Evolutionary conservation across 257 asterid species (phyloP), one percentile per base, ranked within the genome.

Genomic region (Gynochthodes officinalis): DNA sequence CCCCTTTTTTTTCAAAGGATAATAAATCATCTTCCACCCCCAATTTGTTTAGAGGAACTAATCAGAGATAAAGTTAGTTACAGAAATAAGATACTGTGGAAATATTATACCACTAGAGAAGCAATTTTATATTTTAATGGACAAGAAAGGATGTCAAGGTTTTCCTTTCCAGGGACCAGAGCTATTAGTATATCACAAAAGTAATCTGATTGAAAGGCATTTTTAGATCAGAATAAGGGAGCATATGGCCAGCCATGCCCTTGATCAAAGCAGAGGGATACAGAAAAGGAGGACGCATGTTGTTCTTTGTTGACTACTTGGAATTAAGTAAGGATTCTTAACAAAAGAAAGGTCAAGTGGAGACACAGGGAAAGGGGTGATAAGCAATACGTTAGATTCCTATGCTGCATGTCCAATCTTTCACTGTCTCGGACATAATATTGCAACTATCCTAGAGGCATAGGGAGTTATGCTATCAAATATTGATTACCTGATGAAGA

Each of bases 191-290:
- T 21, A 64, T 30, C 67, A 67, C 42, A 74, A 67, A 74, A 74
- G 61, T 68, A 50, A 75, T 35, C 19, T 14, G 27, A 39, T 30
- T 59, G 33, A 74, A n/a, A 63, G 64, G 70, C 30, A 74, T 68
- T 60, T 70, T 73, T 72, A 40, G 65, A 62, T 25, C 18, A 76
- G 75, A 73, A 72, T 75, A 72, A 72, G 76, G 35, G 75, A 67
- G 78, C 84, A 74, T 77, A 67, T 81, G 89, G 82, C 80, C 84
- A 82, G 75, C 83, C 78, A 74, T 78, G 75, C 77, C 63, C 77
- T 69, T 70, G 78, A 77, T 79, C 69, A 40, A 74, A 78, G 58
- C 81, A 66, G 73, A 72, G 68, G 73, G 77, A 71, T 50, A 67
- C 74, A 69, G 46, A 63, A 21, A 44, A 68, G 49, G 63, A 65